Evolutionary conservation across 1,284 basidiomycete species (phyloP).

Genomic region (Trametes pubescens): DNA sequence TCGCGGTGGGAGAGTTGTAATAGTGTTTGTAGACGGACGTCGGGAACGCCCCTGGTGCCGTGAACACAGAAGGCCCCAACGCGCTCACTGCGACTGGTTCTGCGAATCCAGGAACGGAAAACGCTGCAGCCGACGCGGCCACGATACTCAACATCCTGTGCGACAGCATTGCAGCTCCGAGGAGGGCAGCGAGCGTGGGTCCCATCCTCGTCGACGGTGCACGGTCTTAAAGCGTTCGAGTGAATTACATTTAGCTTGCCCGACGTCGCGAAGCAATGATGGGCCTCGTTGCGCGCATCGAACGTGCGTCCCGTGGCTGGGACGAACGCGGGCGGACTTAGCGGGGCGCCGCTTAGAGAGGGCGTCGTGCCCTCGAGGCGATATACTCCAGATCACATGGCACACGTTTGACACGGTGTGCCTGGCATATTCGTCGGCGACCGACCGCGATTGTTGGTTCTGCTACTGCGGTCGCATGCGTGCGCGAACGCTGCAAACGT

Average conservation of each 20-base stretch:
- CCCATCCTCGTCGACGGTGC: conserved; percentile 15
- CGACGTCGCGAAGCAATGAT: conserved; percentile 9
- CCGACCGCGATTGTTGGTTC: not conserved
- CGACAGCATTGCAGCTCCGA: conserved; percentile 27
- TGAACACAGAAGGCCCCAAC: conserved; percentile 57
- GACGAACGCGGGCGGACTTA: not conserved
- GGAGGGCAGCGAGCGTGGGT: conserved; percentile 9
- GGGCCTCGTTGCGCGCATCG: conserved; percentile 16
- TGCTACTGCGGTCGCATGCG: not conserved
- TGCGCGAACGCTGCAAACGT: not conserved
- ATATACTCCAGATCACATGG: conserved; percentile 1
- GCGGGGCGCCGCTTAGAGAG: not conserved
- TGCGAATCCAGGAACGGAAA: conserved; percentile 21
- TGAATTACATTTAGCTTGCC: conserved; percentile 18
- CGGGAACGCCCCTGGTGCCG: conserved; percentile 70
- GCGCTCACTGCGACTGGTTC: conserved; percentile 20
- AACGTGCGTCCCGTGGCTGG: conserved; percentile 32
- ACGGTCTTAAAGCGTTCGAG: conserved; percentile 15
- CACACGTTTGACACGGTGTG: conserved; percentile 1
- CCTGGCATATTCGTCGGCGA: not conserved
- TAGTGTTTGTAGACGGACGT: conserved; percentile 69
- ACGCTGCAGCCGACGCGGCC: conserved; percentile 20
- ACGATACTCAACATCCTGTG: conserved; percentile 21
- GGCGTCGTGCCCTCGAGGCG: not conserved
- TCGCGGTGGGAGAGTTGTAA: conserved; percentile 76